phyloP scores from a whole-genome alignment of 768 basidiomycete species.

The Podaxis sp. region DNA sequence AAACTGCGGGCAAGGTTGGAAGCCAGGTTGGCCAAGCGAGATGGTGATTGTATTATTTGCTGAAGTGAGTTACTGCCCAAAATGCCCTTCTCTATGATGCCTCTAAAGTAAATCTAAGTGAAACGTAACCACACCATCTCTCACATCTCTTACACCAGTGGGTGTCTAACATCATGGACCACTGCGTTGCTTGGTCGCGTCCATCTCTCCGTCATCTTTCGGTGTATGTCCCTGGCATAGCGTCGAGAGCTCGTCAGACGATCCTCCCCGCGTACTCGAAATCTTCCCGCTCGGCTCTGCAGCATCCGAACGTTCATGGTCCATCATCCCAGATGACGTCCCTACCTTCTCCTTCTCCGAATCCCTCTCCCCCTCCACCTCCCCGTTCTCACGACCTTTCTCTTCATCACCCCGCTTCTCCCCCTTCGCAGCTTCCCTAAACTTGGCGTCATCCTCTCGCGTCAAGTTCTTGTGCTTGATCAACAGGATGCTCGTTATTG shows the following conservation, averaged over 20 bases:
- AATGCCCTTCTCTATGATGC: conserved; percentile 24
- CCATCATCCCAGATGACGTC: neutral
- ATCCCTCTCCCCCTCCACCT: neutral
- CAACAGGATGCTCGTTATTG: conserved; percentile 54
- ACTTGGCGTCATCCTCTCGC: conserved; percentile 50
- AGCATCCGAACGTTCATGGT: neutral
- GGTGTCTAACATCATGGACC: no score
- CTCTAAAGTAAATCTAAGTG: conserved; percentile 59
- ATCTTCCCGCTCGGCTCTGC: neutral
- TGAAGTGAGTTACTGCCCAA: conserved; percentile 19
- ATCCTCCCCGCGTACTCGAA: neutral
- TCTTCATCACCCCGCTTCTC: conserved; percentile 15
- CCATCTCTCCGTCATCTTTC: no score
- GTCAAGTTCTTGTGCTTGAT: conserved; percentile 62
- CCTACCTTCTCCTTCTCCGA: neutral
- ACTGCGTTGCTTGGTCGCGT: no score
- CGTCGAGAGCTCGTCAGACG: no score
- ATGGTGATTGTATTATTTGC: conserved; percentile 46
- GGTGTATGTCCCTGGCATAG: no score
- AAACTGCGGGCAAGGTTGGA: conserved; percentile 45
- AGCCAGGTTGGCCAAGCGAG: conserved; percentile 38
- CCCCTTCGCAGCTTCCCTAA: conserved; percentile 40
- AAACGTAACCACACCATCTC: conserved; percentile 41
- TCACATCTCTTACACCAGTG: no score
- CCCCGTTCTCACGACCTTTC: neutral